Conservation (phyloP, 306 rosid species). For the Malus sylvestris region DNA sequence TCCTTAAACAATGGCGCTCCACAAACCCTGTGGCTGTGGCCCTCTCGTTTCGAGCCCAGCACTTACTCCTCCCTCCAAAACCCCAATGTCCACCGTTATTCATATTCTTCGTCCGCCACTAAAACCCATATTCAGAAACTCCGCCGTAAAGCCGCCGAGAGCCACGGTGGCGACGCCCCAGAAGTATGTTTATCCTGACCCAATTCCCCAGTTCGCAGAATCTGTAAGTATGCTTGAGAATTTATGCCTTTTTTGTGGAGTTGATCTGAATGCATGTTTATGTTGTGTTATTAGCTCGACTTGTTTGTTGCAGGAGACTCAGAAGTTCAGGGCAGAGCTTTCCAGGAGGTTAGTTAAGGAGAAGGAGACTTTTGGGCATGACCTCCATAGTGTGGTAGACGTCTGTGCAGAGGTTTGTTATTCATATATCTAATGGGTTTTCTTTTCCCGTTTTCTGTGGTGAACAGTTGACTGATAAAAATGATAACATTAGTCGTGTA, state of each 20-base stretch:
- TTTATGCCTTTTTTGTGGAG: not conserved
- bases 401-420: constrained; percentile 49
- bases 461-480: not conserved
- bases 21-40: not conserved
- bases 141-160: constrained; percentile 14
- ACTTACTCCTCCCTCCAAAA: constrained; percentile 25
- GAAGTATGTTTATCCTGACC: constrained; percentile 47
- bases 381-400: constrained; percentile 39
- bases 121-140: constrained; percentile 15
- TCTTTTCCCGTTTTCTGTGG: not conserved
- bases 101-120: not conserved
- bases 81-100: constrained; percentile 7
- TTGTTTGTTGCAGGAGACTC: constrained; percentile 46
- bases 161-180: constrained; percentile 21
- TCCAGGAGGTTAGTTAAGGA: constrained; percentile 40
- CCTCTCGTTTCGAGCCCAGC: not conserved
- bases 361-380: constrained; percentile 48
- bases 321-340: constrained; percentile 47
- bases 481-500: not conserved
- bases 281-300: not conserved
- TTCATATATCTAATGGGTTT: not conserved
- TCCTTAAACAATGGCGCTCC: constrained; percentile 14
- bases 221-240: constrained; percentile 10
- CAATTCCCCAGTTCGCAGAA: constrained; percentile 52
- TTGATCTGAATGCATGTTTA: not conserved